These are phyloP conservation scores for Colletotrichum siamense DNA, from an alignment of 2,329 filamentous ascomycete genomes.

Conservation along the genomic window DNA sequence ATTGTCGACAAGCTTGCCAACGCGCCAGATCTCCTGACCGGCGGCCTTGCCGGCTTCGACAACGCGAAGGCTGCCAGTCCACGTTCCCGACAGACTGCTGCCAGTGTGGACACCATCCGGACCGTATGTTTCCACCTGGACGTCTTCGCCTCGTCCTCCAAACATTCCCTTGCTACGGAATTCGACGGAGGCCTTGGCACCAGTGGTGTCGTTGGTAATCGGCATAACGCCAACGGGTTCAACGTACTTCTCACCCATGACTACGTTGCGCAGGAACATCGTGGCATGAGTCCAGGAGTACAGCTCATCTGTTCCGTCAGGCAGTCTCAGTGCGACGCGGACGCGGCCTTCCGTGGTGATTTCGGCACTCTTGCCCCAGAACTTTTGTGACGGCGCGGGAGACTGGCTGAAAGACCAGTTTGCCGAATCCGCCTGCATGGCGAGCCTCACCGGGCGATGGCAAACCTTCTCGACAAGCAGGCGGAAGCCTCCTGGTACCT, in stretches of 20 bases:
- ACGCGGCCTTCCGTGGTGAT: conserved; percentile 91
- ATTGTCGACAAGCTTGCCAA: conserved; percentile 78
- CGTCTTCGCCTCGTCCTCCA: conserved; percentile 90
- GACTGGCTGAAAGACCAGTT: conserved; percentile 89
- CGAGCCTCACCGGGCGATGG: conserved; percentile 90
- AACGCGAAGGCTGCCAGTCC: conserved; percentile 77
- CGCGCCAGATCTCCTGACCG: conserved; percentile 78
- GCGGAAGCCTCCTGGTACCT: conserved; percentile 76
- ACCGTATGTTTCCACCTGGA: conserved; percentile 76
- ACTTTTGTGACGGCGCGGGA: conserved; percentile 90
- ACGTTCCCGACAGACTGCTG: conserved; percentile 78
- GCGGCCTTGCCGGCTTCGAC: conserved; percentile 66
- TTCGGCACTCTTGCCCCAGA: conserved; percentile 97
- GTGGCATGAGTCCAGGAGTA: conserved; percentile 92
- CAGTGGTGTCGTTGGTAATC: conserved; percentile 82
- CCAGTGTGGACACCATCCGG: conserved; percentile 69
- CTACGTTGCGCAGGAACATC: conserved; percentile 92
- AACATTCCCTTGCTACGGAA: conserved; percentile 98
- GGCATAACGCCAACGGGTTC: conserved; percentile 93
- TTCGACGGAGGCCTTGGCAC: conserved; percentile 82
- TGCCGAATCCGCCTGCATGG: conserved; percentile 88
- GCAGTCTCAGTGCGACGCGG: conserved; percentile 72
- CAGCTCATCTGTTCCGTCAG: conserved; percentile 74
- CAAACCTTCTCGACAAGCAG: conserved; percentile 95
- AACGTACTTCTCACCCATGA: conserved; percentile 97